phyloP scores from a whole-genome alignment of 139 green algal genomes.

The Picochlorum sp. region DNA sequence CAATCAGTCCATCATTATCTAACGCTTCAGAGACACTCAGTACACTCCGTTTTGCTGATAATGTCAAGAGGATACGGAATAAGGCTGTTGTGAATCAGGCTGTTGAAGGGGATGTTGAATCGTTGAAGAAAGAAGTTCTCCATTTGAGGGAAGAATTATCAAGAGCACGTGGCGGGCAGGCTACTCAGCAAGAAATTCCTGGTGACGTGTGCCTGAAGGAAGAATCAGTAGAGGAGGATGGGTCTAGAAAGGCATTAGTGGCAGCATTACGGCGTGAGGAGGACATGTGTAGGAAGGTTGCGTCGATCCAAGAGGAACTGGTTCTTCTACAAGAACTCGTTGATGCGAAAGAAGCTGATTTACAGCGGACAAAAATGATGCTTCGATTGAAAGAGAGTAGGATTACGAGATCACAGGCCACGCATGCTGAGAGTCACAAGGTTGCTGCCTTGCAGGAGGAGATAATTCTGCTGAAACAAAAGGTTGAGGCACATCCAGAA shows the following conservation, averaged over 20 bases:
- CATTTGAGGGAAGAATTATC: constrained; percentile 38
- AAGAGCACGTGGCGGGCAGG: neutral
- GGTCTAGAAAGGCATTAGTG: constrained; percentile 15
- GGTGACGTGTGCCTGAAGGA: neutral
- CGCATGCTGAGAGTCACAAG: constrained; percentile 7
- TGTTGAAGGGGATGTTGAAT: constrained; percentile 37
- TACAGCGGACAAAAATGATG: constrained; percentile 42
- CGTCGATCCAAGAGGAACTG: constrained; percentile 38
- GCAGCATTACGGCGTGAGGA: constrained; percentile 37
- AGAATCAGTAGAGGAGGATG: constrained; percentile 20
- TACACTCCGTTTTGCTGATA: constrained; percentile 81
- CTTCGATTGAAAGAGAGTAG: constrained; percentile 36
- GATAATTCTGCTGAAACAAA: constrained; percentile 20
- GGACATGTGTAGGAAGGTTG: constrained; percentile 17
- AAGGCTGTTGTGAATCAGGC: constrained; percentile 65
- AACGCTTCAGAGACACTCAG: constrained; percentile 70
- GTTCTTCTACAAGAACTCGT: constrained; percentile 34
- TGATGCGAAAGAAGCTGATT: constrained; percentile 28
- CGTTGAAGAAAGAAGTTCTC: constrained; percentile 52
- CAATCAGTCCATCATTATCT: constrained; percentile 57
- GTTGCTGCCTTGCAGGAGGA: constrained; percentile 21
- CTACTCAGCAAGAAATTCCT: neutral
- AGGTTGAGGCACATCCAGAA: constrained; percentile 36
- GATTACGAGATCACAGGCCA: constrained; percentile 20
- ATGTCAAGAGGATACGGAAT: constrained; percentile 90